Base-by-base conservation (phyloP, 495 filamentous ascomycete genomes). In the Daldinia concentrica region DNA sequence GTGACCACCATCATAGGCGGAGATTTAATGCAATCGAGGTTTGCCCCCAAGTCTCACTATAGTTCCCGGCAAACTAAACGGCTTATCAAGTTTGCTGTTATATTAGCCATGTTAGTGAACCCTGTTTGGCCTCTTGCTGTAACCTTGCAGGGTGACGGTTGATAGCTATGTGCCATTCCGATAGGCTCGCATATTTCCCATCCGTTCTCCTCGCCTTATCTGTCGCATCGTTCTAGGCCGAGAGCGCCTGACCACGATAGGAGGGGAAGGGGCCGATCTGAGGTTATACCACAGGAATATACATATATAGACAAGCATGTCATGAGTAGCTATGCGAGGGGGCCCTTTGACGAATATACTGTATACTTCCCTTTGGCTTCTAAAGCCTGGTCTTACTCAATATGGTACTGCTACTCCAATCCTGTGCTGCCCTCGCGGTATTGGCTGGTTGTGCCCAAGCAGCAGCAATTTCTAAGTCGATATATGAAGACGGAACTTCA, bases 151-250 rank as follows among this genome's bases (percentile, higher is more conserved):
- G 41, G 66, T 63, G 59, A 69, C 59, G 41, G 34, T 59, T 45
- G 58, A 62, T 55, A 62, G 45, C 15, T 22, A 68, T 30, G 43
- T 62, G 22, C 50, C 37, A 57, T 62, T 62, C 58, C 39, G 58
- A 68, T 68, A 68, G 65, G 65, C 65, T 57, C 65, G 65, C 65
- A 62, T 68, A 68, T 56, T 32, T 57, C 17, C 6, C 19, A 29
- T 62, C 45, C 58, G n/a, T 30, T 54, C 51, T 29, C 56, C 37
- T 62, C 37, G 58, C 39, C 65, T 68, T 68, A 68, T 68, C 65
- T 62, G 51, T 57, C 50, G 39, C 48, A 37, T 48, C 50, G 56
- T 26, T 56, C 60, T 68, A 29, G 14, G 17, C 65, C 65, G 65
- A 68, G 32, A 29, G 24, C 19, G 39, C 14, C 37, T 45, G 41